A percentile compares a stretch with the other conserved stretches of the same genome.
Evolutionary conservation across 352 stramenopile species (phyloP).

Genomic region (Pilasporangium apinafurcum): DNA sequence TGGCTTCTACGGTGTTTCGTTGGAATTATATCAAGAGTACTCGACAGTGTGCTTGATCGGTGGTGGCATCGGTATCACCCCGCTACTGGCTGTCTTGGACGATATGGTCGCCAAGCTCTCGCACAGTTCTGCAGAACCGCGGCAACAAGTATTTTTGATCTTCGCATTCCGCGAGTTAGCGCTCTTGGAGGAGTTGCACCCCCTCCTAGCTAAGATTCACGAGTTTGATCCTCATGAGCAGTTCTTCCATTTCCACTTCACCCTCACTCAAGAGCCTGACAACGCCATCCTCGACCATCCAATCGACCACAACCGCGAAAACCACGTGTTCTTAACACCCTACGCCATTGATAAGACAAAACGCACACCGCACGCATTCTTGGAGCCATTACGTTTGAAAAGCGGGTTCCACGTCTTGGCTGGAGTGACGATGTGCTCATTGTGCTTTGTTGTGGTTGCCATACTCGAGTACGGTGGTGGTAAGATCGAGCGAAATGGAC

Average conservation of each 20-base stretch:
- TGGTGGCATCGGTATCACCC: constrained; percentile 17
- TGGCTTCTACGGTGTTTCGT: constrained; percentile 11
- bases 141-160: background rate
- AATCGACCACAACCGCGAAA: no score
- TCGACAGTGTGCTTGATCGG: constrained; percentile 10
- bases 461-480: constrained; percentile 3
- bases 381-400: no score
- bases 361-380: constrained; percentile 2
- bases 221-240: constrained; percentile 3
- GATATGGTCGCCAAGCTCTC: constrained; percentile 8
- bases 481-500: constrained; percentile 3
- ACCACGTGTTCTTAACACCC: no score
- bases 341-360: background rate
- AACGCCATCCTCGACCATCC: background rate
- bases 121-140: no score
- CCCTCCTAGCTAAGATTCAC: background rate
- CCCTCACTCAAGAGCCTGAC: background rate
- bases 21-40: constrained; percentile 12
- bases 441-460: constrained; percentile 1
- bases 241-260: constrained; percentile 2
- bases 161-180: constrained; percentile 8
- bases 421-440: background rate
- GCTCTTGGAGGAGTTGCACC: constrained; percentile 4
- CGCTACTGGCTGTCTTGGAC: constrained; percentile 15
- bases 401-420: no score